Conservation (phyloP, 441 rosid genomes). For the Metrosideros polymorpha region DNA sequence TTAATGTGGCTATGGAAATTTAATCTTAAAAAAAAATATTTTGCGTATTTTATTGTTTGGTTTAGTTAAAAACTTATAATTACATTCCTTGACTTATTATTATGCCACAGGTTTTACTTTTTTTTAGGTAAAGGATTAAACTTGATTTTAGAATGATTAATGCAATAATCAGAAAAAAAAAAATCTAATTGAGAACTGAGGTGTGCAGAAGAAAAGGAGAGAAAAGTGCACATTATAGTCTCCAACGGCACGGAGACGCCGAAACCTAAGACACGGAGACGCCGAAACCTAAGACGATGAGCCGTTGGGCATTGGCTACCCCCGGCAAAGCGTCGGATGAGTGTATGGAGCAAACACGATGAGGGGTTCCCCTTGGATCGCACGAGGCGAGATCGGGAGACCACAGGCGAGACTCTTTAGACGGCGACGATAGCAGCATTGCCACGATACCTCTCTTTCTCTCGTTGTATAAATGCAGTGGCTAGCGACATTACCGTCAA, state of each 20-base stretch:
- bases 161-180: neutral
- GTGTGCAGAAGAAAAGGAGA: neutral
- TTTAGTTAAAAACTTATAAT: neutral
- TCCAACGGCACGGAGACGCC: too few species aligned
- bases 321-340: neutral
- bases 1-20: neutral
- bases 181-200: neutral
- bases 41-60: neutral
- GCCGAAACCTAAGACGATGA: too few species aligned
- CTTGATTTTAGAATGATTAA: neutral
- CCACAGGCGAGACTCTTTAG: neutral
- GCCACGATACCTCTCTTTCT: neutral
- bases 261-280: too few species aligned
- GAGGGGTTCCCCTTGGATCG: neutral
- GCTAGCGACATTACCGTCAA: neutral
- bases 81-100: neutral
- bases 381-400: neutral
- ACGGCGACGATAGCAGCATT: neutral
- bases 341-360: neutral
- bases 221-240: too few species aligned
- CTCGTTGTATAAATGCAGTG: fast-evolving
- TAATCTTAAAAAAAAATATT: neutral
- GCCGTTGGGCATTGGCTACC: neutral
- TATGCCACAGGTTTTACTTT: neutral
- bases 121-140: neutral